Evolutionary conservation across 495 filamentous ascomycete species (phyloP).

Genomic region (Xylaria grammica): DNA sequence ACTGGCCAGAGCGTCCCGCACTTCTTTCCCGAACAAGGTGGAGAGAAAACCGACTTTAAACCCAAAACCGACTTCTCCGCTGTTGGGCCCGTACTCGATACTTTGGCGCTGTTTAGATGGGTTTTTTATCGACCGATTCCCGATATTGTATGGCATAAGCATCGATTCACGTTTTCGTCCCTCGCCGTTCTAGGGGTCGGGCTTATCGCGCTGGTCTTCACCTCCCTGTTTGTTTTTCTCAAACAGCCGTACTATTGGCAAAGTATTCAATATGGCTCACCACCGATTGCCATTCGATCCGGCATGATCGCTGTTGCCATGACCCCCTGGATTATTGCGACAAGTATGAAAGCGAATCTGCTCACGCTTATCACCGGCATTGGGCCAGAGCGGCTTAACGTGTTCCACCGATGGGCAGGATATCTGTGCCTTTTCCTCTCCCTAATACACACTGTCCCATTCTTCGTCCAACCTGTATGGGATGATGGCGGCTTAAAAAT

Average conservation of each 20-base stretch:
- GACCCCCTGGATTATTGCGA: slow-evolving; percentile 90
- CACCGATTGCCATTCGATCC: slow-evolving; percentile 84
- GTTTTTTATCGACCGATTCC: slow-evolving; percentile 86
- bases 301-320: slow-evolving; percentile 94
- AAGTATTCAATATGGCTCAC: slow-evolving; percentile 82
- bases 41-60: slow-evolving; percentile 58
- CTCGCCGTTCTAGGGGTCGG: slow-evolving; percentile 70
- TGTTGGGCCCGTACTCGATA: slow-evolving; percentile 72
- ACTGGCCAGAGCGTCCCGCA: slow-evolving; percentile 68
- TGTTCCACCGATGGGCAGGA: slow-evolving; percentile 91
- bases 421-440: slow-evolving; percentile 85
- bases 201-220: slow-evolving; percentile 68
- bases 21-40: slow-evolving; percentile 71
- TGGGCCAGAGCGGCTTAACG: slow-evolving; percentile 89
- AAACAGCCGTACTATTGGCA: slow-evolving; percentile 85
- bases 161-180: slow-evolving; percentile 76
- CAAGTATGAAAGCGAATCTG: slow-evolving; percentile 90
- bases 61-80: slow-evolving; percentile 72
- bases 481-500: slow-evolving; percentile 71
- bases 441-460: slow-evolving; percentile 84
- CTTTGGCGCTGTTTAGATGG: slow-evolving; percentile 78
- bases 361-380: slow-evolving; percentile 87
- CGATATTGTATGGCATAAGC: slow-evolving; percentile 63
- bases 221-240: slow-evolving; percentile 79
- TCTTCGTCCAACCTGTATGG: slow-evolving; percentile 87